Evolutionary conservation across 495 filamentous ascomycete genomes (phyloP), one percentile per base, ranked within the genome.

Genomic region (Penicillium herquei): DNA sequence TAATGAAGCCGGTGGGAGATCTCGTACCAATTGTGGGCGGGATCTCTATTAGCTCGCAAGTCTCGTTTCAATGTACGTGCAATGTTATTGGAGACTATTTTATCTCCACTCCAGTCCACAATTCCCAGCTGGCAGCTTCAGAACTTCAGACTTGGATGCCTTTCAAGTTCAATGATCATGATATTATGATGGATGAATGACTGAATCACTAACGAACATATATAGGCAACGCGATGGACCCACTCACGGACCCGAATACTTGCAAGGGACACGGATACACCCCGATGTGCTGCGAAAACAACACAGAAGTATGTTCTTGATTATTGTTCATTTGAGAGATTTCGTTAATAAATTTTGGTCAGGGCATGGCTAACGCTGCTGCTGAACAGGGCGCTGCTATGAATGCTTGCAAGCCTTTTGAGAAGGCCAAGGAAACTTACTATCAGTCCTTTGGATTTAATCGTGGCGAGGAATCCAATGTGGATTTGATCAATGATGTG

Each of bases 51-150:
- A 65, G 62, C 34, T 68, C 65, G 31, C 11, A 58, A 9, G 7
- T 72, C 0, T 58, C 60, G 7, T 67, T 73, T 13, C 51, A 71
- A 37, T 76, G 73, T 76, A 65, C 46, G 66, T 70, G 16, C 3
- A 7, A 12, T 35, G 6, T 26, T 4, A 26, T 26, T 26, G 21
- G 21, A 26, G 21, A 26, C 11, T 18, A 13, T 13, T 16, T 37
- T 8, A 32, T 40, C 33, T 21, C n/a, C 50, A 9, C 16, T 3
- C n/a, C n/a, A n/a, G n/a, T n/a, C n/a, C n/a, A n/a, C n/a, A n/a
- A n/a, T n/a, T n/a, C n/a, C n/a, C n/a, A n/a, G n/a, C n/a, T 2
- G 8, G 21, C n/a, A n/a, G 10, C 10, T 12, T 6, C 30, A 33
- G 21, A 49, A 10, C 7, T 45, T 30, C 35, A 50, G n/a, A 10